phyloP scores from a whole-genome alignment of 2,329 filamentous ascomycete genomes.

The Paracorniculantispora psalliotae region DNA sequence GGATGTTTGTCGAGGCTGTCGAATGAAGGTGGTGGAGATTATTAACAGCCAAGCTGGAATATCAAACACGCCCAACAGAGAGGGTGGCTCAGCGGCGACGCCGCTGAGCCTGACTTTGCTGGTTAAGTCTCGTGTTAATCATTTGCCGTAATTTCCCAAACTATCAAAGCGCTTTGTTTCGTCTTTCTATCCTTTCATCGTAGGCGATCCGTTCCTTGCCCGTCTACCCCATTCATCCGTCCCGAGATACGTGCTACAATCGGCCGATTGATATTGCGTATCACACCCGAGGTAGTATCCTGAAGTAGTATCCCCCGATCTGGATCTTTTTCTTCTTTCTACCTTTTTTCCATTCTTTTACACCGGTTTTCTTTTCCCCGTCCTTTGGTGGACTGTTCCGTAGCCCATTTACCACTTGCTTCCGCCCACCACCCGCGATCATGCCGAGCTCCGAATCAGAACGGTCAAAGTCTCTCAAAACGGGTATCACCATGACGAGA shows the following conservation, averaged over 20 bases:
- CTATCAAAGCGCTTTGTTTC: background rate
- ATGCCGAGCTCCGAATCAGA: slow-evolving; percentile 13
- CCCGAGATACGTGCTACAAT: background rate
- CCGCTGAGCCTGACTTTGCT: background rate
- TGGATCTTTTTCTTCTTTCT: background rate
- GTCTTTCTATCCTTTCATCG: background rate
- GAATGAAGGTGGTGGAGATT: too few relatives aligned
- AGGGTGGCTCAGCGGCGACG: background rate
- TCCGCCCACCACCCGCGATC: background rate
- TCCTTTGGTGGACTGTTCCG: background rate
- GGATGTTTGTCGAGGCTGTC: background rate
- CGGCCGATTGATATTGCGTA: background rate
- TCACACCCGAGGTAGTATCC: background rate
- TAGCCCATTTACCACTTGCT: too few relatives aligned
- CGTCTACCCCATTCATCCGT: background rate
- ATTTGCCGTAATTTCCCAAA: background rate
- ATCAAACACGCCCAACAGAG: background rate
- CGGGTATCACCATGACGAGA: slow-evolving; percentile 17
- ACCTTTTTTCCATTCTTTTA: background rate
- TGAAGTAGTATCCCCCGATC: too few relatives aligned
- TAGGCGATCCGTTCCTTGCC: background rate
- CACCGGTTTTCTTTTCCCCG: background rate
- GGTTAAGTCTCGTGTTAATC: background rate
- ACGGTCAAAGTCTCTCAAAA: slow-evolving; percentile 12
- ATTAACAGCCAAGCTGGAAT: background rate